Conservation (phyloP, 2,329 filamentous ascomycete species). For the Metarhizium sp. region DNA sequence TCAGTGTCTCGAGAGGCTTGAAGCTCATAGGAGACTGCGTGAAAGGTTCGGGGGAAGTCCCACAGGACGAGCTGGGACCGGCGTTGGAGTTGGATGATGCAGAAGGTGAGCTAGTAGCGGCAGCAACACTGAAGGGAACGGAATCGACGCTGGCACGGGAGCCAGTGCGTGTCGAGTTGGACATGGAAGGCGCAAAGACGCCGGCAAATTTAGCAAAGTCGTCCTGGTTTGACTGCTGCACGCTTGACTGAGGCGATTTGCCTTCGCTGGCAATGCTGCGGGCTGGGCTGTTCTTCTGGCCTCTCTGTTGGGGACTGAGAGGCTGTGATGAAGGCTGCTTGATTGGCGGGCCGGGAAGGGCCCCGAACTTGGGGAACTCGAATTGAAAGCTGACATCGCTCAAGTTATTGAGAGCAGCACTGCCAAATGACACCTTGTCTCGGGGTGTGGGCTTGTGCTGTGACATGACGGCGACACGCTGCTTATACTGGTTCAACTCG, state of each 20-base stretch:
- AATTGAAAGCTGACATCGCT: constrained; percentile 83
- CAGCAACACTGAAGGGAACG: constrained; percentile 33
- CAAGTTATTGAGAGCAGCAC: constrained; percentile 45
- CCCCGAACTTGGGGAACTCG: constrained; percentile 90
- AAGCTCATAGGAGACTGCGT: constrained; percentile 61
- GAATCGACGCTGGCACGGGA: constrained; percentile 45
- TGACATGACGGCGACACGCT: constrained; percentile 59
- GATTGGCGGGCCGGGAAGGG: constrained; percentile 44
- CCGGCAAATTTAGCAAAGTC: constrained; percentile 46
- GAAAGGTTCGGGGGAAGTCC: constrained; percentile 68
- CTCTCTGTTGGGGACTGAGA: constrained; percentile 20
- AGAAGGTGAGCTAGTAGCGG: constrained; percentile 55
- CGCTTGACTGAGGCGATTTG: constrained; percentile 13
- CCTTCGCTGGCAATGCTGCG: constrained; percentile 19
- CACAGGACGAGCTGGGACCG: constrained; percentile 55
- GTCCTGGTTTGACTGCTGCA: constrained; percentile 9
- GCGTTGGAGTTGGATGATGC: constrained; percentile 50
- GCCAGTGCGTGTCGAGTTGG: constrained; percentile 33
- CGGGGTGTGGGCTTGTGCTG: constrained; percentile 26
- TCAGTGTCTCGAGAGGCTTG: constrained; percentile 53
- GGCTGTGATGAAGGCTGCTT: constrained; percentile 21
- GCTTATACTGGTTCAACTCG: constrained; percentile 85
- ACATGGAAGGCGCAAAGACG: constrained; percentile 49
- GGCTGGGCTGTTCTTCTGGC: constrained; percentile 14
- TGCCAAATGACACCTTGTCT: constrained; percentile 32